These are phyloP conservation scores for Corylus americana DNA, from an alignment of 306 rosid species.

Conservation along the genomic window DNA sequence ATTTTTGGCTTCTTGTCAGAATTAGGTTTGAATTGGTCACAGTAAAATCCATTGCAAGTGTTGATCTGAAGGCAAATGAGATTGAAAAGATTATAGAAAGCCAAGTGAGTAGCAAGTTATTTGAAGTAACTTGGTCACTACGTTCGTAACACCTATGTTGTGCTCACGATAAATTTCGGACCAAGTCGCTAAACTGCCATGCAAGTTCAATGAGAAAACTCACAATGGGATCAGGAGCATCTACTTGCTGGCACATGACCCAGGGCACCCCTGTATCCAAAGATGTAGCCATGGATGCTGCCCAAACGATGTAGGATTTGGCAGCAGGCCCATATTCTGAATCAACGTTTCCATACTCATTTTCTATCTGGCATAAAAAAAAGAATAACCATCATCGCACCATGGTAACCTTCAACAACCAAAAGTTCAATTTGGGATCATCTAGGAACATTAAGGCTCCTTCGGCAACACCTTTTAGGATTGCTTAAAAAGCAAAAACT, in stretches of 20 bases:
- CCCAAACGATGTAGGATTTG: slow-evolving; percentile 76
- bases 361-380: slow-evolving; percentile 59
- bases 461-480: too few relatives aligned
- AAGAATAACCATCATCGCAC: slow-evolving; percentile 1
- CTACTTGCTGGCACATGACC: slow-evolving; percentile 92
- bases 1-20: slow-evolving; percentile 78
- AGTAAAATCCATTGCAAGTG: slow-evolving; percentile 88
- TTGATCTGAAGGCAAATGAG: slow-evolving; percentile 57
- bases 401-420: neutral
- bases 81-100: slow-evolving; percentile 6
- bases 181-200: neutral
- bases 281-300: slow-evolving; percentile 86
- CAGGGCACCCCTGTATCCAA: slow-evolving; percentile 96
- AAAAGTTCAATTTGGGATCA: neutral
- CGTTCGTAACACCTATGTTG: neutral
- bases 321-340: slow-evolving; percentile 58
- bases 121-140: neutral
- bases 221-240: slow-evolving; percentile 96
- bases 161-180: neutral
- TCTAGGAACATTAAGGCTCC: neutral
- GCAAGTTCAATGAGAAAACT: slow-evolving; percentile 30
- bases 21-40: slow-evolving; percentile 87
- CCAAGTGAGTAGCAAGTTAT: slow-evolving; percentile 9
- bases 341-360: slow-evolving; percentile 79
- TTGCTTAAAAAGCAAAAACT: too few relatives aligned